Evolutionary conservation across 495 filamentous ascomycete species (phyloP).

Genomic region (Penicillium cosmopolitanum): DNA sequence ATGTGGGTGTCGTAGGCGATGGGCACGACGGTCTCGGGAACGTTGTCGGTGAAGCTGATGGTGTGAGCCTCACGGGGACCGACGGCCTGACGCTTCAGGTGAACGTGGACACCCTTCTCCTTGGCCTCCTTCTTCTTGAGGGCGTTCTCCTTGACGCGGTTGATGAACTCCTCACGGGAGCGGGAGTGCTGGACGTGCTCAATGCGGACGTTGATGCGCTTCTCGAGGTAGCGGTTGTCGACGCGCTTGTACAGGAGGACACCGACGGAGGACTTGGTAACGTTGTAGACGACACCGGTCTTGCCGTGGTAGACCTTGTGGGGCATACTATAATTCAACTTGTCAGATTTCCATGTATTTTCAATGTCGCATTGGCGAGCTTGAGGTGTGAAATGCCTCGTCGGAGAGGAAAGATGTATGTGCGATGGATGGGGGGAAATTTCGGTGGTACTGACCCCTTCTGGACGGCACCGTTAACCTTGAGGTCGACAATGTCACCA

Average conservation of each 20-base stretch:
- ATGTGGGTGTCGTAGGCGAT: conserved; percentile 98
- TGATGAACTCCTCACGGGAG: conserved; percentile 93
- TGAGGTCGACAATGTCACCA: conserved; percentile 96
- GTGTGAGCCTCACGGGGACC: conserved; percentile 78
- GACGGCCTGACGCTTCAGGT: conserved; percentile 88
- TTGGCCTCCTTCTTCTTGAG: conserved; percentile 90
- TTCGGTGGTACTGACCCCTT: conserved; percentile 75
- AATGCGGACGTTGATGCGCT: conserved; percentile 97
- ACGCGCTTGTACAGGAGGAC: conserved; percentile 99
- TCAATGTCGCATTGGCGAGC: conserved; percentile 3
- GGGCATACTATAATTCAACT: conserved; percentile 72
- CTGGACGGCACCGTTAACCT: conserved; percentile 96
- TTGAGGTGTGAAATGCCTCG: not conserved
- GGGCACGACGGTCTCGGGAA: conserved; percentile 87
- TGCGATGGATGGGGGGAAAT: conserved; percentile 17
- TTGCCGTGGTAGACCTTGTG: conserved; percentile 99
- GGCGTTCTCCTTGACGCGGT: conserved; percentile 94
- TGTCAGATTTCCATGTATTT: conserved; percentile 33
- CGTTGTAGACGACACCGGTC: conserved; percentile 97
- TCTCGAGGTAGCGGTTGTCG: conserved; percentile 97
- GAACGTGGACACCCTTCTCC: conserved; percentile 78
- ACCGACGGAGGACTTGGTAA: conserved; percentile 92
- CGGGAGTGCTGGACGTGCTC: conserved; percentile 95
- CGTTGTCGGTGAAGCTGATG: conserved; percentile 73
- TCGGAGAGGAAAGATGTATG: not conserved